Evolutionary conservation across 768 basidiomycete species (phyloP).

Genomic region (Lentinula sp.): DNA sequence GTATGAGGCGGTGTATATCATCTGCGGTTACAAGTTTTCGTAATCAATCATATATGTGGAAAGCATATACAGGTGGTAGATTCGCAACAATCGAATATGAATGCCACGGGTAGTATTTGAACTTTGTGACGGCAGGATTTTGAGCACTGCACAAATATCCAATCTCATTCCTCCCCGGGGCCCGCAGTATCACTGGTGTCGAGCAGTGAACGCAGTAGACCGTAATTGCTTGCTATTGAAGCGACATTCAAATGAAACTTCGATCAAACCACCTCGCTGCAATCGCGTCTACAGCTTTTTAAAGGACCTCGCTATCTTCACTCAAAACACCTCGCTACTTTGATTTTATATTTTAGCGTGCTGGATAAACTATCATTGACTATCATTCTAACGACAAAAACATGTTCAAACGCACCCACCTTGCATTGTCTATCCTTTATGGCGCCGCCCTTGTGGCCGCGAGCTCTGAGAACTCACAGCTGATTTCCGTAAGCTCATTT

Average conservation of each 20-base stretch:
- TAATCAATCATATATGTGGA: too few relatives aligned
- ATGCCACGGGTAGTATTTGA: too few relatives aligned
- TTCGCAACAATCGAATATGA: too few relatives aligned
- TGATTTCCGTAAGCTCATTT: background rate
- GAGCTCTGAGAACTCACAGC: background rate
- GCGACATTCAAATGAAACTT: background rate
- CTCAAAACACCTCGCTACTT: background rate
- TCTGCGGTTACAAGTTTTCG: background rate
- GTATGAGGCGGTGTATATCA: background rate
- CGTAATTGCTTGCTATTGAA: background rate
- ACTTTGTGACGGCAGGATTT: too few relatives aligned
- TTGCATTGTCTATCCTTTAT: background rate
- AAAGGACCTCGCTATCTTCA: background rate
- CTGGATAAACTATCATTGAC: background rate
- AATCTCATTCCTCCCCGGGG: too few relatives aligned
- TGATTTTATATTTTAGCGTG: background rate
- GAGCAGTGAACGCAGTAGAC: background rate
- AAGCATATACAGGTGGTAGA: too few relatives aligned
- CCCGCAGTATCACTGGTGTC: too few relatives aligned
- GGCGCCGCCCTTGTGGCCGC: background rate
- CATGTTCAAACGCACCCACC: background rate
- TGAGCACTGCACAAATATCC: too few relatives aligned
- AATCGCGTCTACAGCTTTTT: background rate
- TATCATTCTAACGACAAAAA: background rate
- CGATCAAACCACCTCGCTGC: background rate